phyloP scores from a whole-genome alignment of 2,329 filamentous ascomycete species.

The Fusarium camptoceras region DNA sequence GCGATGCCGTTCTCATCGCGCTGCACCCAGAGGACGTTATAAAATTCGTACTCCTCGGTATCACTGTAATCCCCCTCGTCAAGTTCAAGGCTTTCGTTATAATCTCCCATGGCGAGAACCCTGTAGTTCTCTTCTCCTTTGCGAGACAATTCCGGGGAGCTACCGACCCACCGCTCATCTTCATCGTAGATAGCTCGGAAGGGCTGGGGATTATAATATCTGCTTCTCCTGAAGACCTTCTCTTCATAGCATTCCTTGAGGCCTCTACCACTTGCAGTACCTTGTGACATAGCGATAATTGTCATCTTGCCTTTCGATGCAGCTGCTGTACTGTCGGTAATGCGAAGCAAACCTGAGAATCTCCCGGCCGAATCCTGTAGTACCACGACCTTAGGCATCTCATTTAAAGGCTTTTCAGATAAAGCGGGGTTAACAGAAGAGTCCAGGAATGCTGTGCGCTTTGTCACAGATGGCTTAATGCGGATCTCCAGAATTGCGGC shows the following conservation, averaged over 20 bases:
- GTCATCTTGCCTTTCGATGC: background rate
- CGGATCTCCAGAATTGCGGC: background rate
- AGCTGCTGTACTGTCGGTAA: background rate
- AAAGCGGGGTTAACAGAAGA: background rate
- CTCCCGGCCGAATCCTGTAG: background rate
- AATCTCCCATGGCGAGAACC: background rate
- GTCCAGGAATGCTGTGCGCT: background rate
- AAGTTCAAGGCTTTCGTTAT: background rate
- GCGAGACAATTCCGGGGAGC: background rate
- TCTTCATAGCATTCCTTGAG: background rate
- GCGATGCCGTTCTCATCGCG: background rate
- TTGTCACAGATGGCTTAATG: background rate
- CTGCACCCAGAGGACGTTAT: background rate
- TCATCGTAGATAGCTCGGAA: background rate
- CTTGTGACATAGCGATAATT: background rate
- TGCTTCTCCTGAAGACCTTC: background rate
- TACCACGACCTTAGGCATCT: background rate
- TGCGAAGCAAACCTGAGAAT: background rate
- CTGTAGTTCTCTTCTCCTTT: background rate
- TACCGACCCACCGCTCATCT: background rate
- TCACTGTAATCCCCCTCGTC: background rate
- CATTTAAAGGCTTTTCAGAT: background rate
- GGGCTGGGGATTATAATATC: background rate
- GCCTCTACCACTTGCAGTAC: background rate
- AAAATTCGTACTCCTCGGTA: background rate